These are phyloP conservation scores for Jamesozyma spencerorum DNA, from an alignment of 805 yeast genomes.

Conservation along the genomic window DNA sequence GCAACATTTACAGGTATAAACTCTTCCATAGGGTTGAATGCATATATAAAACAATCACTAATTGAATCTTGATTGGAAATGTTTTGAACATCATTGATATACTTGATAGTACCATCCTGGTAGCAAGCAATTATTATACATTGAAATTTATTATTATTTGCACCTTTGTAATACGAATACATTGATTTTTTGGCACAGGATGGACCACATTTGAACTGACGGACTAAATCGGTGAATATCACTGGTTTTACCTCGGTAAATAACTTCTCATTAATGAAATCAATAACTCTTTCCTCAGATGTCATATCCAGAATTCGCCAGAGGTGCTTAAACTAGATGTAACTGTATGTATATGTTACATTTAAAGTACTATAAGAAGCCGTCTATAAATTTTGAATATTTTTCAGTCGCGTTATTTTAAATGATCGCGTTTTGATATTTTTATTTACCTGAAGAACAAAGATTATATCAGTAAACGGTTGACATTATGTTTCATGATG, in stretches of 20 bases:
- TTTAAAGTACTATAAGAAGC: no score
- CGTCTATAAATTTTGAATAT: no score
- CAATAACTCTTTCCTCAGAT: conserved; percentile 2
- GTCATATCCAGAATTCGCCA: no score
- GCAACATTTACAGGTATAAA: conserved; percentile 18
- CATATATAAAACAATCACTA: conserved; percentile 28
- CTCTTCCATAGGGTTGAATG: conserved; percentile 26
- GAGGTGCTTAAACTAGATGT: no score
- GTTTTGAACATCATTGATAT: conserved; percentile 16
- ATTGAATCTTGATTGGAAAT: conserved; percentile 13
- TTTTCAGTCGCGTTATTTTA: no score
- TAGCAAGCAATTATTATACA: conserved; percentile 22
- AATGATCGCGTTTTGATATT: no score
- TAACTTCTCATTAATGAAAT: conserved; percentile 18
- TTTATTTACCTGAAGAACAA: no score
- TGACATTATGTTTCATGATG: no score
- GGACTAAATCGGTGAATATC: conserved; percentile 23
- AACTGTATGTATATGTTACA: neutral
- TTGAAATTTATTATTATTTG: conserved; percentile 18
- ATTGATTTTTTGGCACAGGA: conserved; percentile 21
- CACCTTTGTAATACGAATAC: conserved; percentile 22
- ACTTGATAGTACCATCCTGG: conserved; percentile 13
- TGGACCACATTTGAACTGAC: conserved; percentile 19
- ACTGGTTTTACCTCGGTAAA: conserved; percentile 23
- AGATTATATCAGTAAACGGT: no score